phyloP scores from a whole-genome alignment of 2,329 filamentous ascomycete species.

The Knufia fluminis region DNA sequence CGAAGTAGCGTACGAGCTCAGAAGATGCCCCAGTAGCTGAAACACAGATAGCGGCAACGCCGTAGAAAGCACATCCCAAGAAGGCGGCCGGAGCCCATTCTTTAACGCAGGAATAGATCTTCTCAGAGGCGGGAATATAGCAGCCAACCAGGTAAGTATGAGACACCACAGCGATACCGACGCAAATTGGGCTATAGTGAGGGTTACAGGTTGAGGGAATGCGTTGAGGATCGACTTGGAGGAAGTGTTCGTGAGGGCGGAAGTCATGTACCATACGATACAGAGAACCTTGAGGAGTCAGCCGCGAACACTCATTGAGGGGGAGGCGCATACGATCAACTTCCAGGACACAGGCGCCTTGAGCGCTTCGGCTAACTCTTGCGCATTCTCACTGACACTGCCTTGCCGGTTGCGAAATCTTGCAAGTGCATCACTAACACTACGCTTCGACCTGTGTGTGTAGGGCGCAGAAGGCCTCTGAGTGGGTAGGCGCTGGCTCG shows the following conservation, averaged over 20 bases:
- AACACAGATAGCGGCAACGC: conserved; percentile 89
- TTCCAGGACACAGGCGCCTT: conserved; percentile 81
- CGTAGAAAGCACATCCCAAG: conserved; percentile 69
- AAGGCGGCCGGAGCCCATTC: conserved; percentile 73
- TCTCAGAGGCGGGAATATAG: conserved; percentile 60
- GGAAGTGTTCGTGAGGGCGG: conserved; percentile 91
- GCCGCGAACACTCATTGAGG: conserved; percentile 9
- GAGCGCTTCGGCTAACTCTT: conserved; percentile 84
- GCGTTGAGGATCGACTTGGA: conserved; percentile 94
- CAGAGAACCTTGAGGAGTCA: conserved; percentile 59
- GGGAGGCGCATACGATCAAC: conserved; percentile 54
- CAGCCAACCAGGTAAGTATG: conserved; percentile 65
- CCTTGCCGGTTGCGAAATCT: conserved; percentile 71
- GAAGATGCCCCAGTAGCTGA: conserved; percentile 84
- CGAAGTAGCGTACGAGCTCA: conserved; percentile 87
- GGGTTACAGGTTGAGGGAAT: conserved; percentile 79
- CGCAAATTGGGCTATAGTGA: conserved; percentile 87
- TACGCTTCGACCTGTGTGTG: conserved; percentile 67
- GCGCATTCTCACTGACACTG: conserved; percentile 85
- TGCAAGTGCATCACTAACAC: conserved; percentile 76
- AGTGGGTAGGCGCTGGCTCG: conserved; percentile 31
- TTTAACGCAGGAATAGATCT: conserved; percentile 67
- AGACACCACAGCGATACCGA: conserved; percentile 87
- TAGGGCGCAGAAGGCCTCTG: conserved; percentile 5
- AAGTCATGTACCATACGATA: conserved; percentile 87